phyloP scores from a whole-genome alignment of 345 rosid genomes.

The Brassica carinata region DNA sequence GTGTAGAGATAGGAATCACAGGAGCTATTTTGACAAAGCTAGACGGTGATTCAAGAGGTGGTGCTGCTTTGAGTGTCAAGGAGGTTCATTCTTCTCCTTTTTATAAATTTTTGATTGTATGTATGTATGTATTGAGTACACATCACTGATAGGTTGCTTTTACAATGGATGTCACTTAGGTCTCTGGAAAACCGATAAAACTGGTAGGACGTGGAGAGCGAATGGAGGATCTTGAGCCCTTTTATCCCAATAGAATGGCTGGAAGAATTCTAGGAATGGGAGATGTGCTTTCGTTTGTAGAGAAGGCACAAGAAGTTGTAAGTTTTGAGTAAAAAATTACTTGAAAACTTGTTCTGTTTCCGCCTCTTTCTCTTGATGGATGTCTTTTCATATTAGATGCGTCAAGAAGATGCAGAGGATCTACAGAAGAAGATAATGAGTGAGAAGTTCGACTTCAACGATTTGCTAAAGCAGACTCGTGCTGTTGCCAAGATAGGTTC shows the following conservation, averaged over 20 bases:
- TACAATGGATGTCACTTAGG: conserved; percentile 48
- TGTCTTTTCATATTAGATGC: conserved; percentile 59
- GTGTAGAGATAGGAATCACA: conserved; percentile 94
- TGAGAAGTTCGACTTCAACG: conserved; percentile 95
- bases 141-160: conserved; percentile 24
- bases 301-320: conserved; percentile 97
- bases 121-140: not conserved
- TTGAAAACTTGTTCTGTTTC: not conserved
- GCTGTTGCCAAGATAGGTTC: conserved; percentile 97
- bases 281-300: conserved; percentile 94
- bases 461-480: conserved; percentile 91
- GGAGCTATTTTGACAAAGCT: conserved; percentile 98
- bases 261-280: conserved; percentile 99
- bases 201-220: conserved; percentile 98
- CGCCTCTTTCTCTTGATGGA: conserved; percentile 4
- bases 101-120: not conserved
- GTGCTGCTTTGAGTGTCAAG: conserved; percentile 97
- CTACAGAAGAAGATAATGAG: conserved; percentile 97
- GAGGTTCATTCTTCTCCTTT: conserved; percentile 59
- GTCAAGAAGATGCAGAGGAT: conserved; percentile 95
- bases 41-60: conserved; percentile 99
- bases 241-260: conserved; percentile 98
- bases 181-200: conserved; percentile 95
- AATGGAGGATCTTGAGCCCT: conserved; percentile 98
- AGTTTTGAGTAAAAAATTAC: conserved; percentile 36